Conservation (phyloP, 2,329 filamentous ascomycete genomes). For the Talaromyces islandicus region DNA sequence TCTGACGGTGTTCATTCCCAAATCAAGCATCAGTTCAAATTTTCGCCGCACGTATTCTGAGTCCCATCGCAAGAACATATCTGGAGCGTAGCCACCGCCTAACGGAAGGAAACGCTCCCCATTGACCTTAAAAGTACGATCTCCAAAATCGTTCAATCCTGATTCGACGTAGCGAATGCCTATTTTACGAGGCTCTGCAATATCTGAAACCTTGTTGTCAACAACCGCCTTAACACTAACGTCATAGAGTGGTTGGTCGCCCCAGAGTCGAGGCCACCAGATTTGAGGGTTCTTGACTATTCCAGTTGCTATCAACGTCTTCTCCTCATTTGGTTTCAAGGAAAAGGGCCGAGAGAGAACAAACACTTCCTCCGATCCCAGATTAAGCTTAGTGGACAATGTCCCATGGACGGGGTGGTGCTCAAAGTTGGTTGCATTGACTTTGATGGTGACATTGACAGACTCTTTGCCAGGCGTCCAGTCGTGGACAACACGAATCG, state of each 20-base stretch:
- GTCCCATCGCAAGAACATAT: slow-evolving; percentile 58
- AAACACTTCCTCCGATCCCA: slow-evolving; percentile 8
- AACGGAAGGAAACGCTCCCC: slow-evolving; percentile 54
- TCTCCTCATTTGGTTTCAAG: slow-evolving; percentile 33
- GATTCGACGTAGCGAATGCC: slow-evolving; percentile 53
- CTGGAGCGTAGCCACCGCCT: slow-evolving; percentile 55
- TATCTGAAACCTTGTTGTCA: slow-evolving; percentile 26
- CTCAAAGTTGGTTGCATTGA: slow-evolving; percentile 31
- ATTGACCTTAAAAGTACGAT: slow-evolving; percentile 54
- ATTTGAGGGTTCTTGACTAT: slow-evolving; percentile 42
- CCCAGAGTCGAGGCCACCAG: slow-evolving; percentile 61
- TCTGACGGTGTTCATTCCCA: slow-evolving; percentile 59
- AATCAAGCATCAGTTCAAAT: slow-evolving; percentile 51
- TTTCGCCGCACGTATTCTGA: slow-evolving; percentile 42
- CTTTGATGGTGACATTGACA: slow-evolving; percentile 32
- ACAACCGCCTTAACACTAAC: slow-evolving; percentile 25
- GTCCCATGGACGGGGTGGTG: slow-evolving; percentile 13
- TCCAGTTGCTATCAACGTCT: slow-evolving; percentile 34
- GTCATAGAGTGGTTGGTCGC: slow-evolving; percentile 49
- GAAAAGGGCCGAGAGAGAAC: slow-evolving; percentile 28
- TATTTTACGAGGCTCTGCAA: slow-evolving; percentile 34
- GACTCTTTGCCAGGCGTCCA: slow-evolving; percentile 35
- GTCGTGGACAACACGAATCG: slow-evolving; percentile 43
- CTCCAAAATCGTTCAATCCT: slow-evolving; percentile 46
- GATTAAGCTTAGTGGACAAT: slow-evolving; percentile 18